Percentiles rank a stretch among this genome's conserved stretches.
phyloP scores from a whole-genome alignment of 768 basidiomycete species.

The Russula emetica region DNA sequence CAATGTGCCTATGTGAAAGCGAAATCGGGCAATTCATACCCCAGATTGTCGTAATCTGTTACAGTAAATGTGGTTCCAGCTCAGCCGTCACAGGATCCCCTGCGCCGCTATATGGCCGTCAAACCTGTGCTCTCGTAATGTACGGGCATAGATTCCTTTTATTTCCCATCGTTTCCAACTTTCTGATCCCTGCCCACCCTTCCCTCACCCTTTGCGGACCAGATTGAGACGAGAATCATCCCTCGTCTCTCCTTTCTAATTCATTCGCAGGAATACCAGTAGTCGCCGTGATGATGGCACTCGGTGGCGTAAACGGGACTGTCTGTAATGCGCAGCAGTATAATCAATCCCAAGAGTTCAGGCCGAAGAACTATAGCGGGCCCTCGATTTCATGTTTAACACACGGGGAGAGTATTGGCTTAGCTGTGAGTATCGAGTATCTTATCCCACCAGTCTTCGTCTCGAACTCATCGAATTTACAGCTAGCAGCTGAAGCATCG shows the following conservation, averaged over 20 bases:
- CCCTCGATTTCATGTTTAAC: slow-evolving; percentile 31
- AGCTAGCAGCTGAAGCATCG: slow-evolving; percentile 39
- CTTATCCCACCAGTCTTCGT: slow-evolving; percentile 1
- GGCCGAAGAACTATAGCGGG: neutral
- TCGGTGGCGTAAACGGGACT: slow-evolving; percentile 13
- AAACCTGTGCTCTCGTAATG: no score
- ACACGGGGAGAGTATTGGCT: slow-evolving; percentile 37
- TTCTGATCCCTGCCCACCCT: neutral
- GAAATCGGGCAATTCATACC: no score
- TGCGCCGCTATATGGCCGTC: no score
- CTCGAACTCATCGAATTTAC: neutral
- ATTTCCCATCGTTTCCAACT: neutral
- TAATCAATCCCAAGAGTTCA: neutral
- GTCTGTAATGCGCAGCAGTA: slow-evolving; percentile 12
- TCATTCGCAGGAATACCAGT: no score
- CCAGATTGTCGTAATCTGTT: no score
- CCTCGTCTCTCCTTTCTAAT: no score
- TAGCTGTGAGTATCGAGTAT: slow-evolving; percentile 33
- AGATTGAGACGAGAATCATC: no score
- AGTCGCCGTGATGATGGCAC: neutral
- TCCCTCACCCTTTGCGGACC: no score
- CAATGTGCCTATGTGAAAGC: no score
- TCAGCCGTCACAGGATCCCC: no score
- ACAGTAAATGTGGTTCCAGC: no score
- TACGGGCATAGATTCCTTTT: neutral